Evolutionary conservation across 2,329 filamentous ascomycete genomes (phyloP), one percentile per base, ranked within the genome.

Genomic region (Clathrospora elynae): DNA sequence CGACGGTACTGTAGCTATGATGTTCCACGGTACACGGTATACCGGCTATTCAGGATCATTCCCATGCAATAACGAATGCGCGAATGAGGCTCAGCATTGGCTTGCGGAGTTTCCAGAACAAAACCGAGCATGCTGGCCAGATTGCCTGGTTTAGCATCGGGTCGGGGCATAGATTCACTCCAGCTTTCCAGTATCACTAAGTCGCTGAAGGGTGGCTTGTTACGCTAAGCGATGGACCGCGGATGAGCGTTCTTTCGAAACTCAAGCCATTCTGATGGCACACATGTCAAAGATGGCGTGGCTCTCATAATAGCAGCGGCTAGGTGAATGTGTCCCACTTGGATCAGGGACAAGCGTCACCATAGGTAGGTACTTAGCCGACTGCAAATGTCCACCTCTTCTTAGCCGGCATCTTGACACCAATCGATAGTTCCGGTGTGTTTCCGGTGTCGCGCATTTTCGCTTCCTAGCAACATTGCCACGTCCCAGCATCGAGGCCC

Each of bases 241-340:
- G n/a, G n/a, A n/a, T n/a, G n/a, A n/a, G n/a, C n/a, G n/a, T n/a
- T n/a, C n/a, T n/a, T n/a, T n/a, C n/a, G n/a, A n/a, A n/a, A n/a
- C n/a, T n/a, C n/a, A n/a, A n/a, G n/a, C n/a, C n/a, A n/a, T n/a
- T n/a, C n/a, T n/a, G n/a, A n/a, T n/a, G n/a, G 6, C 14, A 18
- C 11, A 16, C 24, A 46, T 38, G 33, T 42, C 33, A 25, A 28
- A 12, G 28, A 32, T 31, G 32, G 42, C 42, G 23, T 29, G 9
- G 6, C 25, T 18, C 42, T 36, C 30, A 45, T 30, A 25, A 40
- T 41, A 41, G 36, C 36, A 41, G 43, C 43, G 29, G 43, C 38
- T 34, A 37, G 23, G 35, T 16, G 30, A 41, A 41, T 23, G 14
- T 12, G 36, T 34, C 20, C 39, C 33, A 28, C 38, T 42, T 33